Conservation (phyloP, 2,329 filamentous ascomycete genomes). For the Pseudocercospora pini-densiflorae region DNA sequence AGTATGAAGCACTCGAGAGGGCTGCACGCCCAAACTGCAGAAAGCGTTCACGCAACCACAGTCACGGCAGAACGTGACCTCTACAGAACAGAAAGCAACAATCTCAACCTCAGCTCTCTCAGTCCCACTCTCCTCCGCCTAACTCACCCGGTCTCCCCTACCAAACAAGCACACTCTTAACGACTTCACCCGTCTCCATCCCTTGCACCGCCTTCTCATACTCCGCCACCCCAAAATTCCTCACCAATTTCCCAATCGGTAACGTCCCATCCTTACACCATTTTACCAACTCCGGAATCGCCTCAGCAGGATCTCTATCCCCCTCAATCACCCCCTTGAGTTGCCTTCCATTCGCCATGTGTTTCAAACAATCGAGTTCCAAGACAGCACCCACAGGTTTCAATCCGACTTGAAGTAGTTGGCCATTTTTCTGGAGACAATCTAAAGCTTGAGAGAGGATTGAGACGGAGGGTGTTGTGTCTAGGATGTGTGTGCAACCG, state of each 20-base stretch:
- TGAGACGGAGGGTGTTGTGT: constrained; percentile 51
- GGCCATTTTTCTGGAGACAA: constrained; percentile 49
- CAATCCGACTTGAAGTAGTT: constrained; percentile 53
- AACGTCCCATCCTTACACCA: constrained; percentile 51
- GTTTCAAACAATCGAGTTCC: constrained; percentile 42
- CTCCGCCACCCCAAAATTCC: constrained; percentile 45
- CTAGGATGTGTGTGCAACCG: constrained; percentile 50
- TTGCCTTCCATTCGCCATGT: constrained; percentile 51
- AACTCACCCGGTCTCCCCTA: constrained; percentile 16
- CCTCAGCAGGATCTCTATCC: constrained; percentile 45
- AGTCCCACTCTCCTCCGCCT: too few species aligned
- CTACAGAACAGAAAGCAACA: too few species aligned
- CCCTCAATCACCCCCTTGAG: constrained; percentile 53
- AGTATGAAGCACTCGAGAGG: too few species aligned
- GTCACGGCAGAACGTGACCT: too few species aligned
- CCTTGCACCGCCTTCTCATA: constrained; percentile 42
- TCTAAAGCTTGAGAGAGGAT: constrained; percentile 47
- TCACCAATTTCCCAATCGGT: constrained; percentile 49
- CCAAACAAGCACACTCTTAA: constrained; percentile 48
- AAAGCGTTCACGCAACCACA: too few species aligned
- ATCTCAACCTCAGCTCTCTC: not conserved
- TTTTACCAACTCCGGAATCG: constrained; percentile 49
- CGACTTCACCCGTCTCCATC: constrained; percentile 43
- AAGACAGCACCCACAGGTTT: constrained; percentile 46
- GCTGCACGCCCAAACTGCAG: too few species aligned